Evolutionary conservation across 768 basidiomycete species (phyloP).

Genomic region (Phlebiopsis gigantea): DNA sequence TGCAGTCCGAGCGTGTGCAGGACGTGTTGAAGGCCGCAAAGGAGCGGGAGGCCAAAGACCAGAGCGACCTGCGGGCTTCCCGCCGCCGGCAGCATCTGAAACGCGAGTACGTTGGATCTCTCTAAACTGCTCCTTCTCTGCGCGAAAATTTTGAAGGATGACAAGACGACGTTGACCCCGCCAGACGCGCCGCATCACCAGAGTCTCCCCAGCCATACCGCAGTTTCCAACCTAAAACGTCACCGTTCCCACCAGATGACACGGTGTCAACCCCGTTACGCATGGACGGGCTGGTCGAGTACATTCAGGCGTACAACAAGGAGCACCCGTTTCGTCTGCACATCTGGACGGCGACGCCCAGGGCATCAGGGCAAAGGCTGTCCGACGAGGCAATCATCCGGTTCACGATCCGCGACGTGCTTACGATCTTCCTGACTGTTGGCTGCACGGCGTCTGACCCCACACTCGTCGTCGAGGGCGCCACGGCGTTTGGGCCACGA

Average conservation of each 20-base stretch:
- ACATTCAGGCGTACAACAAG: constrained; percentile 55
- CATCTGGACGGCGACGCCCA: constrained; percentile 44
- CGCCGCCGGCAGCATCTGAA: constrained; percentile 48
- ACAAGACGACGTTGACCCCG: not conserved
- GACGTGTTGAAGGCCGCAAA: constrained; percentile 50
- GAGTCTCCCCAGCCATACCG: constrained; percentile 59
- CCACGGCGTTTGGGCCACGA: constrained; percentile 68
- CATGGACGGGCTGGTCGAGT: constrained; percentile 42
- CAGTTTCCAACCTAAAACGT: constrained; percentile 33
- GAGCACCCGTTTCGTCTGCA: constrained; percentile 37
- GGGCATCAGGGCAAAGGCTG: constrained; percentile 11
- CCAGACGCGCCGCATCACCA: constrained; percentile 46
- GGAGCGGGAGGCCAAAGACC: constrained; percentile 50
- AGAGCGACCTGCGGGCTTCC: constrained; percentile 40
- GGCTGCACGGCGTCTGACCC: constrained; percentile 24
- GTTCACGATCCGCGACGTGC: constrained; percentile 58
- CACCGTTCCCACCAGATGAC: constrained; percentile 39
- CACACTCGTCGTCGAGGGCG: constrained; percentile 49
- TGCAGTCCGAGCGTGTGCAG: constrained; percentile 51
- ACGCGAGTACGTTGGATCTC: constrained; percentile 36
- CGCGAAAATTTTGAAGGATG: not conserved
- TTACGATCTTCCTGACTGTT: constrained; percentile 57
- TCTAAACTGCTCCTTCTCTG: not conserved
- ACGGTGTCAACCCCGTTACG: constrained; percentile 33
- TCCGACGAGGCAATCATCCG: constrained; percentile 42